phyloP scores from a whole-genome alignment of 2,329 filamentous ascomycete species.

The Pestalotiopsis sp. region DNA sequence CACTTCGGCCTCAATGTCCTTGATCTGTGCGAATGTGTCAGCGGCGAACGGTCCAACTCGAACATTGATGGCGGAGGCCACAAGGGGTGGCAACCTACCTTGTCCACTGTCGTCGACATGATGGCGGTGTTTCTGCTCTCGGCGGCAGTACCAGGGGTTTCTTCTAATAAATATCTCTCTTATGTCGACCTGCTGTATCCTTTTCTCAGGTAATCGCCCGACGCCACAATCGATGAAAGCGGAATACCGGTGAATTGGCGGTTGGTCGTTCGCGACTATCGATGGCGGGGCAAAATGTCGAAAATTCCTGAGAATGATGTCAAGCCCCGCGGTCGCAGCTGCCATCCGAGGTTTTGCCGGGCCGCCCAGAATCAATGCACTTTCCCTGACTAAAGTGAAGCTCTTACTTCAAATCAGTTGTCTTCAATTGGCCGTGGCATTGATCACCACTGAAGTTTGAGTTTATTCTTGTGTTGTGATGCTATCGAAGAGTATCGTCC shows the following conservation, averaged over 20 bases:
- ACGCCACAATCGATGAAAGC: neutral
- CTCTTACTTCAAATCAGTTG: too few species aligned
- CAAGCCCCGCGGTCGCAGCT: constrained; percentile 6
- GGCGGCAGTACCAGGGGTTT: neutral
- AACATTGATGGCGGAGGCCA: constrained; percentile 11
- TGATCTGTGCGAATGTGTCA: constrained; percentile 67
- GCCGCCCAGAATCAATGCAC: neutral
- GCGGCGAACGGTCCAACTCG: constrained; percentile 22
- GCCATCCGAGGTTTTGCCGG: constrained; percentile 5
- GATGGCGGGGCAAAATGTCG: constrained; percentile 9
- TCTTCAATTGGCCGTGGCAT: neutral
- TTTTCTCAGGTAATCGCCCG: neutral
- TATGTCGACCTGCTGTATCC: neutral
- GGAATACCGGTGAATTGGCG: neutral
- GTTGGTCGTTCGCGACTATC: neutral
- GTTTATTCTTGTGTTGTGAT: too few species aligned
- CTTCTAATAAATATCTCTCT: neutral
- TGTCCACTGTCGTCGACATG: constrained; percentile 98
- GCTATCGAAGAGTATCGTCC: too few species aligned
- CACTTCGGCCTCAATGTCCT: constrained; percentile 94
- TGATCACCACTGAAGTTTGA: too few species aligned
- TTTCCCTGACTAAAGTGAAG: too few species aligned
- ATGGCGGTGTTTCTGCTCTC: constrained; percentile 38
- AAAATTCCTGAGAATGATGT: constrained; percentile 12
- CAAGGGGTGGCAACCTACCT: constrained; percentile 58